These are phyloP conservation scores for Castanea mollissima DNA, from an alignment of 306 rosid species.

Conservation along the genomic window DNA sequence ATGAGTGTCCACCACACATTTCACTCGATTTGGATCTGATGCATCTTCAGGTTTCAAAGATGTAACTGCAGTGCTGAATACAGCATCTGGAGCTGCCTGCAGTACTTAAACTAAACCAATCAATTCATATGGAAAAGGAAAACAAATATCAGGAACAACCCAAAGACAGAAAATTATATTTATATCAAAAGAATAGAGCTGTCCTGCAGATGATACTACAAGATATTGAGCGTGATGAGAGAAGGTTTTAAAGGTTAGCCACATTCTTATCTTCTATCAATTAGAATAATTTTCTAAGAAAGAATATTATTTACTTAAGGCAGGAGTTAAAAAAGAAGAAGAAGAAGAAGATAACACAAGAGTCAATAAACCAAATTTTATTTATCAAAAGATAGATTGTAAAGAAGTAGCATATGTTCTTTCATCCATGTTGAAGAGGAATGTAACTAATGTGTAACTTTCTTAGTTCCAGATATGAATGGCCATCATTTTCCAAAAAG, in stretches of 20 bases:
- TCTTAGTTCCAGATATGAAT: background rate
- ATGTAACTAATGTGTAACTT: background rate
- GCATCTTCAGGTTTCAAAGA: constrained; percentile 85
- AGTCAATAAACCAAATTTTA: background rate
- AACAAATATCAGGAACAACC: background rate
- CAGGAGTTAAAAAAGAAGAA: background rate
- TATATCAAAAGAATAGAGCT: background rate
- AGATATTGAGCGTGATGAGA: background rate
- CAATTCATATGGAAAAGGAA: constrained; percentile 18
- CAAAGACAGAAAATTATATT: background rate
- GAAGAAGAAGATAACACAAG: too few species aligned
- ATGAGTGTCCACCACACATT: constrained; percentile 70
- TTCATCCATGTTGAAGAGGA: background rate
- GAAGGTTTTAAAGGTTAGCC: background rate
- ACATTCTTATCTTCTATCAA: background rate
- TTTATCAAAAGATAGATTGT: background rate
- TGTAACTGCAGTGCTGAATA: constrained; percentile 94
- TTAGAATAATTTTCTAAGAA: background rate
- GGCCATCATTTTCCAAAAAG: background rate
- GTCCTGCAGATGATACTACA: background rate
- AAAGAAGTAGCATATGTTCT: too few species aligned
- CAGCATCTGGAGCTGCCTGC: constrained; percentile 95
- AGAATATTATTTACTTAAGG: background rate
- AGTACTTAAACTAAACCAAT: constrained; percentile 12
- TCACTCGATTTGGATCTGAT: constrained; percentile 81